Evolutionary conservation across 83 land plant species (phyloP).

Genomic region (Picea abies): DNA sequence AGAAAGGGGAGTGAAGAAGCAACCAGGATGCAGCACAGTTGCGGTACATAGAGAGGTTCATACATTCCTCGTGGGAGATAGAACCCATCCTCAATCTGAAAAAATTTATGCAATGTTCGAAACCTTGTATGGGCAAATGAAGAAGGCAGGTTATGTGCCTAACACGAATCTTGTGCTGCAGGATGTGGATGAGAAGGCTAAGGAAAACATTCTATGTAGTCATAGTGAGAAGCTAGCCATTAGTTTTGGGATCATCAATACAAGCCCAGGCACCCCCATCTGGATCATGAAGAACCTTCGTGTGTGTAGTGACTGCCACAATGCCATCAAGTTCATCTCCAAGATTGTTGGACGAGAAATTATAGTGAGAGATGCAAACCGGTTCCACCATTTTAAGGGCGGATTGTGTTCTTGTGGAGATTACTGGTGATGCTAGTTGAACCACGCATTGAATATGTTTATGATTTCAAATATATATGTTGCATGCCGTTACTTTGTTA

Average conservation of each 20-base stretch:
- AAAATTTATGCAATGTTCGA: neutral
- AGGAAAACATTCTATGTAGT: conserved; percentile 5
- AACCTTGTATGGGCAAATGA: neutral
- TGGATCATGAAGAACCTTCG: neutral
- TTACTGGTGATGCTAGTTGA: neutral
- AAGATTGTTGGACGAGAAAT: conserved; percentile 7
- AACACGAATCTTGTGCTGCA: conserved; percentile 9
- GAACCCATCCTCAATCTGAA: neutral
- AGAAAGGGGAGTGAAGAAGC: conserved; percentile 6
- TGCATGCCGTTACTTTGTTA: no score
- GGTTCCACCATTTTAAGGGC: conserved; percentile 4
- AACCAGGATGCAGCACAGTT: neutral
- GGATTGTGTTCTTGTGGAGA: conserved; percentile 8
- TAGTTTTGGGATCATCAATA: conserved; percentile 9
- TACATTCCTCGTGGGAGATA: neutral
- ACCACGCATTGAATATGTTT: no score
- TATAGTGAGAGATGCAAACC: neutral
- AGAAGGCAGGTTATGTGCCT: neutral
- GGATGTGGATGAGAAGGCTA: conserved; percentile 5
- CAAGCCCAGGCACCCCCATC: conserved; percentile 7
- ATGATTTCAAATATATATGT: no score
- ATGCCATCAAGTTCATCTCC: neutral
- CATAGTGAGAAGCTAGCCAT: conserved; percentile 14
- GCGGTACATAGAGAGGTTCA: neutral
- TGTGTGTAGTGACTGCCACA: conserved; percentile 7